phyloP scores from a whole-genome alignment of 2,329 filamentous ascomycete genomes.

The Aureobasidium sp. region DNA sequence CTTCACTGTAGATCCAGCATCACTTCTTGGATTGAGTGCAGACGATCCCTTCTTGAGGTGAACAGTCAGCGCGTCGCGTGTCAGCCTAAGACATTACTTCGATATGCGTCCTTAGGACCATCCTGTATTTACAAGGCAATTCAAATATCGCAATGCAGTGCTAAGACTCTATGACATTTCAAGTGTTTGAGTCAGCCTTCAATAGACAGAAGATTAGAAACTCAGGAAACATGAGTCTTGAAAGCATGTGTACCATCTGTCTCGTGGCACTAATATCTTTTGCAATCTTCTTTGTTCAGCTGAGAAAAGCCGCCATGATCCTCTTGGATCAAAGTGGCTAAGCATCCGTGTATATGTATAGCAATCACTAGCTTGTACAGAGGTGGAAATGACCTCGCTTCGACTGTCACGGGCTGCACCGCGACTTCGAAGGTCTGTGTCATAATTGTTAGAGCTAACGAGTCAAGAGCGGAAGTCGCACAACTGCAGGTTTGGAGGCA shows the following conservation, averaged over 20 bases:
- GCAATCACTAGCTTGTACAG: background rate
- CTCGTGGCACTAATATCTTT: background rate
- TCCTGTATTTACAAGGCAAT: too few relatives aligned
- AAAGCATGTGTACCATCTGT: too few relatives aligned
- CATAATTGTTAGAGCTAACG: background rate
- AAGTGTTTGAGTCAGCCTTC: background rate
- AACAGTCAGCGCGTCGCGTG: too few relatives aligned
- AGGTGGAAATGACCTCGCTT: constrained; percentile 2
- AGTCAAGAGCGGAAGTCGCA: background rate
- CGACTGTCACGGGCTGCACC: background rate
- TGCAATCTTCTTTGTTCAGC: background rate
- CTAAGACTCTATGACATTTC: background rate
- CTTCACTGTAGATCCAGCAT: too few relatives aligned
- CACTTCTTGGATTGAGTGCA: too few relatives aligned
- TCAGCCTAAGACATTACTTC: too few relatives aligned
- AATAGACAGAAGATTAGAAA: background rate
- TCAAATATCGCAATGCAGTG: too few relatives aligned
- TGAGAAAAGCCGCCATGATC: background rate
- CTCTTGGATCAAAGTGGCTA: background rate
- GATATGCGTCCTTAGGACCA: too few relatives aligned
- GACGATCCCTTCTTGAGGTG: too few relatives aligned
- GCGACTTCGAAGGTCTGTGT: background rate
- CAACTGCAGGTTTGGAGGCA: background rate
- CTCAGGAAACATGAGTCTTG: background rate
- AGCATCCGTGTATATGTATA: background rate